These are phyloP conservation scores for Fusarium temperatum DNA, from an alignment of 2,329 filamentous ascomycete genomes.

Conservation along the genomic window DNA sequence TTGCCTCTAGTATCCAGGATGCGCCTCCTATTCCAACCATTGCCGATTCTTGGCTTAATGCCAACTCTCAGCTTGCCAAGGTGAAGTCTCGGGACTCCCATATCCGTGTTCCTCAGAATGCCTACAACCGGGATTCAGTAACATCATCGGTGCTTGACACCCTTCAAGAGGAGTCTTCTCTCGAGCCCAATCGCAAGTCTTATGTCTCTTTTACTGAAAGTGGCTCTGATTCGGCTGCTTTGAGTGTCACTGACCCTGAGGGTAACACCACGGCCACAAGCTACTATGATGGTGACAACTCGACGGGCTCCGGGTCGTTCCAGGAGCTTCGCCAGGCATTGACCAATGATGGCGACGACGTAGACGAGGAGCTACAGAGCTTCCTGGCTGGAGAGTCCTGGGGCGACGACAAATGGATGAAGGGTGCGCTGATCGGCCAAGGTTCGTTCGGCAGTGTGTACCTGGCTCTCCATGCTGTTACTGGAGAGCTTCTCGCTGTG, in stretches of 20 bases:
- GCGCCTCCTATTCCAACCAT: constrained; percentile 96
- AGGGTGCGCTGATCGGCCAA: constrained; percentile 95
- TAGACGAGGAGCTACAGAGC: constrained; percentile 86
- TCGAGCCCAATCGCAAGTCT: constrained; percentile 90
- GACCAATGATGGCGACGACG: constrained; percentile 89
- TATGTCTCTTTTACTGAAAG: constrained; percentile 91
- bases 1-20: constrained; percentile 90
- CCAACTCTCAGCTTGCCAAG: constrained; percentile 50
- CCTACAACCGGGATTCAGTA: constrained; percentile 81
- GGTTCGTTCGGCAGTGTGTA: constrained; percentile 97
- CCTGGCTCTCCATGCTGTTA: constrained; percentile 92
- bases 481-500: constrained; percentile 95
- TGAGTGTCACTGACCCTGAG: constrained; percentile 81
- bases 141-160: constrained; percentile 90
- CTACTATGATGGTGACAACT: constrained; percentile 84
- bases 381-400: constrained; percentile 94
- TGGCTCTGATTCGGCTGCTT: constrained; percentile 73
- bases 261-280: constrained; percentile 76
- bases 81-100: constrained; percentile 58
- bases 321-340: constrained; percentile 87
- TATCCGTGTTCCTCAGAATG: constrained; percentile 49
- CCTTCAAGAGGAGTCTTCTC: constrained; percentile 86
- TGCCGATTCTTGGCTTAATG: constrained; percentile 87
- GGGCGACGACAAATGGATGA: constrained; percentile 99
- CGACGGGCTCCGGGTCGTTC: constrained; percentile 76